Base-by-base conservation (phyloP, 805 yeast genomes). In the Nakazawaea populi region DNA sequence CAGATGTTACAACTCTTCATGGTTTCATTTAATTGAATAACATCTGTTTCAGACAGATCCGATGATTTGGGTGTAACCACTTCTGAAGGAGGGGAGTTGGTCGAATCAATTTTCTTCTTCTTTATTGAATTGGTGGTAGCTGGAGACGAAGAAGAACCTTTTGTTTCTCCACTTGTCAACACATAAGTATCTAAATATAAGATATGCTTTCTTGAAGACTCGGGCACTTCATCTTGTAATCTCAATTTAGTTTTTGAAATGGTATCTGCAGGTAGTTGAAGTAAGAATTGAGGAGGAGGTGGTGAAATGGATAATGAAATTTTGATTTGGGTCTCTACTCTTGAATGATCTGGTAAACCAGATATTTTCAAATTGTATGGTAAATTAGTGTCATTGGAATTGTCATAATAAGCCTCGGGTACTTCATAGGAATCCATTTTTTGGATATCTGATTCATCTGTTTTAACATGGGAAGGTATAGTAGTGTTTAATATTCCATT, bases 311-410 rank as follows among this genome's bases (percentile, higher is more conserved):
- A 64, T 24, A 92, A 68, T 42, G 76, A 75, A 42, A 95, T 71
- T 65, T 89, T 91, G 63, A 94, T 89, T 69, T 94, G 99, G 12
- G 97, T 92, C 68, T 92, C 99, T 6, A 92, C 99, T 56, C 99
- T 79, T 10, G 97, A 89, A 57, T 82, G 83, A 5, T 79, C 69
- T 1, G 97, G 97, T 43, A 92, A 72, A 47, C 83, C 85, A 6
- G 73, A 65, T 1, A 92, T 70, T 29, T 68, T 64, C 48, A 87
- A 56, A 49, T 73, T 69, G 62, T 77, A 82, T 1, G 80, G 80
- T 48, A 76, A 67, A 4, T 62, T 57, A 8, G 55, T 58, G 38
- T 61, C 58, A 29, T 51, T 52, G 5, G 41, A 38, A 14, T 55
- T 44, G 12, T 57, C 59, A 11, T 58, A 56, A 56, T 67, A 69